phyloP scores from a whole-genome alignment of 768 basidiomycete genomes.

The Tricholoma saponaceum region DNA sequence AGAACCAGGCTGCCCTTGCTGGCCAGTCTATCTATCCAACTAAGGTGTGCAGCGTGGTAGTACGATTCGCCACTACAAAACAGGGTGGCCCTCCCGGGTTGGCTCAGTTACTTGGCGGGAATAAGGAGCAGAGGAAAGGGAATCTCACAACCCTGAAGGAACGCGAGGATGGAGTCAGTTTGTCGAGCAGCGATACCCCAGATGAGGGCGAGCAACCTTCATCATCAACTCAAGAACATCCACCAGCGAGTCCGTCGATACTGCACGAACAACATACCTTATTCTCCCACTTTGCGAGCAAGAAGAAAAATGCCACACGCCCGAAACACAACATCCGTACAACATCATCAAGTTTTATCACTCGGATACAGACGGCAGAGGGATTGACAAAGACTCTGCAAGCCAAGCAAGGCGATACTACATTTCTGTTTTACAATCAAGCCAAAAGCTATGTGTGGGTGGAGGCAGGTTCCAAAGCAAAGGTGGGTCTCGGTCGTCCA shows the following conservation, averaged over 20 bases:
- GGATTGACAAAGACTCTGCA: slow-evolving; percentile 68
- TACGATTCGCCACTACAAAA: slow-evolving; percentile 61
- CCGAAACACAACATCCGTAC: slow-evolving; percentile 92
- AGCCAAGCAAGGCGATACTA: slow-evolving; percentile 79
- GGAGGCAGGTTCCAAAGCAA: slow-evolving; percentile 80
- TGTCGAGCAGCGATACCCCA: slow-evolving; percentile 80
- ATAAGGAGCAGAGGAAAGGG: slow-evolving; percentile 62
- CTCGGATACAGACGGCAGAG: slow-evolving; percentile 78
- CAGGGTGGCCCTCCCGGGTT: slow-evolving; percentile 55
- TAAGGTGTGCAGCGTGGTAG: slow-evolving; percentile 53
- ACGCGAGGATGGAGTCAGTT: slow-evolving; percentile 62
- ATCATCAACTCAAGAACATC: slow-evolving; percentile 37
- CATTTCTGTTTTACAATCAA: slow-evolving; percentile 86
- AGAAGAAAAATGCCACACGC: slow-evolving; percentile 59
- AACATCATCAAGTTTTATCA: slow-evolving; percentile 90
- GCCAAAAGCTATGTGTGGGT: slow-evolving; percentile 83
- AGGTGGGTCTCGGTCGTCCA: slow-evolving; percentile 43
- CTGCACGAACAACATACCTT: slow-evolving; percentile 48
- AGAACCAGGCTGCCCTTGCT: slow-evolving; percentile 31
- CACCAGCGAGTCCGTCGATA: slow-evolving; percentile 30
- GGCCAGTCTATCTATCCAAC: slow-evolving; percentile 50
- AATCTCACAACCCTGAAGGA: slow-evolving; percentile 40
- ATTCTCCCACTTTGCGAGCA: slow-evolving; percentile 56
- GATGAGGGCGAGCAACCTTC: slow-evolving; percentile 49
- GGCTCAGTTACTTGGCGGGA: slow-evolving; percentile 64